Base-by-base conservation (phyloP, 768 basidiomycete genomes). In the Agaricus subrufescens region DNA sequence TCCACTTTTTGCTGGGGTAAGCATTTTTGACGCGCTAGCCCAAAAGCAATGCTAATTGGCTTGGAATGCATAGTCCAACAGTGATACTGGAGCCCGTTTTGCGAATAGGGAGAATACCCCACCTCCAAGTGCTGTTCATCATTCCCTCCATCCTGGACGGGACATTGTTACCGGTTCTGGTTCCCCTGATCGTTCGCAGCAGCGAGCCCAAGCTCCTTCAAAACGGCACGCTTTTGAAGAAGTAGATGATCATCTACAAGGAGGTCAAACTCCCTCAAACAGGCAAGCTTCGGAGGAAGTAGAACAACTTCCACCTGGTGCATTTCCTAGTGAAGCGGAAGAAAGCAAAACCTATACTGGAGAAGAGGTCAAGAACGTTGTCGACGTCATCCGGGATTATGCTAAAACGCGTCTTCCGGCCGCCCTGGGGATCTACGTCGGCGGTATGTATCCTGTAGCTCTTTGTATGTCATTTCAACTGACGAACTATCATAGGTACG, bases 301-400 rank as follows among this genome's bases (percentile, higher is more conserved):
- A 37, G 45, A 47, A 2, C 5, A 54, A 29, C 6, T 26, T 11
- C 30, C 47, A 4, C 54, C 54, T 9, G 54, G 54, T 1, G 46
- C 46, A 19, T 50, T 49, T 43, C 54, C 54, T 0, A 42, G 8
- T 9, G 38, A 30, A 12, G 30, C 3, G 14, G 15, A 38, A 31
- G 19, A 34, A 31, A 38, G 31, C 19, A 19, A 27, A 6, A 8
- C 10, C n/a, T 10, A 42, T 15, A 15, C 40, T 42, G 40, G 40
- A 8, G 47, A 50, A 12, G 40, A 31, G 19, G 14, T 56, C 15
- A 56, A 50, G 29, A n/a, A 50, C 7, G 46, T 40, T 4, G 38
- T 44, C 23, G 46, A 25, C 3, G 54, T 31, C 2, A 9, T 56
- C 7, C 39, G 47, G n/a, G 54, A 56, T 43, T 56, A 56, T 19